phyloP scores from a whole-genome alignment of 1,284 basidiomycete species.

The Cutaneotrichosporon spelunceum region DNA sequence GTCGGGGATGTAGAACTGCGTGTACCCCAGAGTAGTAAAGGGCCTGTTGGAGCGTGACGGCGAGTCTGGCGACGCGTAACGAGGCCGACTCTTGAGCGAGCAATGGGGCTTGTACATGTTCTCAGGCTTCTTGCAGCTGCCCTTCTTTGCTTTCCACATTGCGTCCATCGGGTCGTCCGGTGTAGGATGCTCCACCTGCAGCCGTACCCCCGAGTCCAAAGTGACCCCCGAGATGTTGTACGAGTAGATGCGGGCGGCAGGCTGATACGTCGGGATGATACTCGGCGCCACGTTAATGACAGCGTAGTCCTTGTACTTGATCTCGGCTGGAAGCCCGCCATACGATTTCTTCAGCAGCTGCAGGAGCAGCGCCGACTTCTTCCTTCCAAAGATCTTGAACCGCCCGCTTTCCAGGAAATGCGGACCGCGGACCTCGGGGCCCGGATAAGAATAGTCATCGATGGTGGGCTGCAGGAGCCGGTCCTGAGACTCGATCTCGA shows the following conservation, averaged over 20 bases:
- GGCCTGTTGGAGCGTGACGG: slow-evolving; percentile 42
- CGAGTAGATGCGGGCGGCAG: slow-evolving; percentile 74
- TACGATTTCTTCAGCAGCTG: slow-evolving; percentile 48
- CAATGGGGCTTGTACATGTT: slow-evolving; percentile 52
- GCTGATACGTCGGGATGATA: slow-evolving; percentile 84
- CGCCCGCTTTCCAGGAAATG: slow-evolving; percentile 31
- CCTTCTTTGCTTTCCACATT: slow-evolving; percentile 34
- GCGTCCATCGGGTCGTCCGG: slow-evolving; percentile 26
- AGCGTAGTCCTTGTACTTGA: slow-evolving; percentile 65
- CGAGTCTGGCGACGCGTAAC: slow-evolving; percentile 44
- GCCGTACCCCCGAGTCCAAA: slow-evolving; percentile 28
- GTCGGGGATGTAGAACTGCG: slow-evolving; percentile 72
- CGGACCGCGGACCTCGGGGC: slow-evolving; percentile 29
- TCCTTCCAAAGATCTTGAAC: slow-evolving; percentile 30
- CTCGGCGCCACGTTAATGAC: slow-evolving; percentile 75
- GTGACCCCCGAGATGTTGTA: slow-evolving; percentile 63
- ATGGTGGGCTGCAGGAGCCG: neutral
- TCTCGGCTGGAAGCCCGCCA: slow-evolving; percentile 51
- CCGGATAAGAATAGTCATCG: slow-evolving; percentile 21
- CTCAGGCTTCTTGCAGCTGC: slow-evolving; percentile 40
- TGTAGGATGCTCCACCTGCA: slow-evolving; percentile 8
- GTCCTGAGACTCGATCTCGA: slow-evolving; percentile 3
- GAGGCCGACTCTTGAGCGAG: slow-evolving; percentile 43
- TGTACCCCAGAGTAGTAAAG: slow-evolving; percentile 44
- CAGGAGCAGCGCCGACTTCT: slow-evolving; percentile 38